These are phyloP conservation scores for Puccinia sorghi DNA, from an alignment of 1,284 basidiomycete species.

Conservation along the genomic window DNA sequence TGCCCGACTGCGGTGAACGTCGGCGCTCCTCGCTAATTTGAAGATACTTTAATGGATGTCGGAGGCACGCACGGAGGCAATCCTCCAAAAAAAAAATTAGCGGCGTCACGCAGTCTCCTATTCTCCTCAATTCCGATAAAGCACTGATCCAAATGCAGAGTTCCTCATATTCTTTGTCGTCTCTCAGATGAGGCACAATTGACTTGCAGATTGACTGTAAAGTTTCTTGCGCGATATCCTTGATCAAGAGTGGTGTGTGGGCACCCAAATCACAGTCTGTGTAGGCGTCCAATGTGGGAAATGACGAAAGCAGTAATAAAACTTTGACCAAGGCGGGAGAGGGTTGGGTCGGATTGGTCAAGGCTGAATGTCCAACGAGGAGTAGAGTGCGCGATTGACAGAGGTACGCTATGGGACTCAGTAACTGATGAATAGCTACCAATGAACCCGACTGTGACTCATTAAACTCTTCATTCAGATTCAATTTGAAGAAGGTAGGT, in stretches of 20 bases:
- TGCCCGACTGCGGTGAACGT: not conserved
- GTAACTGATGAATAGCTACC: conserved; percentile 1
- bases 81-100: conserved; percentile 43
- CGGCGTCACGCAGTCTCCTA: conserved; percentile 13
- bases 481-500: conserved; percentile 37
- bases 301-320: conserved; percentile 41
- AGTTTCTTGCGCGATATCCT: conserved; percentile 33
- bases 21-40: conserved; percentile 32
- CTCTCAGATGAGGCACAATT: conserved; percentile 36
- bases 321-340: conserved; percentile 37
- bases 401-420: conserved; percentile 35
- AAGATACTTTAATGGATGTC: conserved; percentile 47
- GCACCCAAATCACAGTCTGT: not conserved
- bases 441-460: conserved; percentile 16
- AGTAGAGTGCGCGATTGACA: conserved; percentile 38
- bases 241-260: conserved; percentile 21
- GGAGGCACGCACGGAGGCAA: conserved; percentile 44
- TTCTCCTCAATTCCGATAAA: conserved; percentile 30
- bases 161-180: conserved; percentile 40
- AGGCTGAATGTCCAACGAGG: conserved; percentile 40
- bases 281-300: not conserved
- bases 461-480: not conserved
- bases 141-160: conserved; percentile 42
- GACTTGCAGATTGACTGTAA: conserved; percentile 41
- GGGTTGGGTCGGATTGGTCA: conserved; percentile 31